Evolutionary conservation across 495 filamentous ascomycete genomes (phyloP).

Genomic region (Jackrogersella minutella): DNA sequence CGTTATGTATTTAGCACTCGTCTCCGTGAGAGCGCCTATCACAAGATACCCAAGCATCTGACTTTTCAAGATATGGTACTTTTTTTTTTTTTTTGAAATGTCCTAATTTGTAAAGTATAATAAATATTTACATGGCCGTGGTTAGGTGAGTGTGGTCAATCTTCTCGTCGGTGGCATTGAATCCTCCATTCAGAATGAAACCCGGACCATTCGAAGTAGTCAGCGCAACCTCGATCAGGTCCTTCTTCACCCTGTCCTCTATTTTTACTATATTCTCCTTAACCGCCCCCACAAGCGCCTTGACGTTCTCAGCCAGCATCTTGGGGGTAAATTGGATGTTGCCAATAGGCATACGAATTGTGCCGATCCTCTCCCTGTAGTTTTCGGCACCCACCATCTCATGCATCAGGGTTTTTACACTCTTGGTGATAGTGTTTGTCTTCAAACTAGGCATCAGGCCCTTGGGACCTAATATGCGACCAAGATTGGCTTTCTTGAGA

Average conservation of each 20-base stretch:
- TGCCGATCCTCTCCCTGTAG: conserved; percentile 85
- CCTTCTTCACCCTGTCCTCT: conserved; percentile 77
- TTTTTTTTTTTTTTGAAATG: conserved; percentile 61
- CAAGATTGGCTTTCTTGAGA: conserved; percentile 79
- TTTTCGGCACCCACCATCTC: conserved; percentile 83
- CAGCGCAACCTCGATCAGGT: conserved; percentile 91
- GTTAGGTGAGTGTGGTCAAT: conserved; percentile 62
- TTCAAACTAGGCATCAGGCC: conserved; percentile 93
- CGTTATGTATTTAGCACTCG: not conserved
- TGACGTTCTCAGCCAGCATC: conserved; percentile 85
- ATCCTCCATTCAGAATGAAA: conserved; percentile 82
- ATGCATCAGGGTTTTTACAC: conserved; percentile 72
- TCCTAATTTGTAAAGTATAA: conserved; percentile 43
- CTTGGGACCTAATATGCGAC: conserved; percentile 82
- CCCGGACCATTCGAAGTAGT: conserved; percentile 87
- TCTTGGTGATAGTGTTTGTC: conserved; percentile 83
- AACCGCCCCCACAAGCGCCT: conserved; percentile 74
- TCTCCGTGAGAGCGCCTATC: not conserved
- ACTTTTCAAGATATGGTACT: conserved; percentile 57
- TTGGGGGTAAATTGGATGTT: conserved; percentile 90
- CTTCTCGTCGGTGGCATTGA: conserved; percentile 65
- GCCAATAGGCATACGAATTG: conserved; percentile 86
- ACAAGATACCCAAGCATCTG: conserved; percentile 46
- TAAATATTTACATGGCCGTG: conserved; percentile 55
- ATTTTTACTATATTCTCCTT: conserved; percentile 77